Evolutionary conservation across 169 alveolate species (phyloP), one percentile per base, ranked within the genome.

Genomic region (Amoebophrya sp.): DNA sequence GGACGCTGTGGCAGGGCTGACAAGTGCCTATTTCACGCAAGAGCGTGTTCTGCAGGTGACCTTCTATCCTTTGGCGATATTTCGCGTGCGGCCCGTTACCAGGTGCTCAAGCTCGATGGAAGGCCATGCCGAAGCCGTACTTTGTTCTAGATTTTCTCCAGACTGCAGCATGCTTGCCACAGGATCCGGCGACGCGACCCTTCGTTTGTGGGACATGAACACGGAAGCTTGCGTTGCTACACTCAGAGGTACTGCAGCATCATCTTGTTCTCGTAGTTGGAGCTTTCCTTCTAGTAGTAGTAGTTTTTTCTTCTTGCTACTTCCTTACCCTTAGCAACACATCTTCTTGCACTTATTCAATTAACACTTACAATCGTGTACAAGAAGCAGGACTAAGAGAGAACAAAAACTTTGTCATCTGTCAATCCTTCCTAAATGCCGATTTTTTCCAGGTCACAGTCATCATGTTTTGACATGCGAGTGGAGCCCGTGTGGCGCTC

Each of bases 161-260:
- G 98, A 97, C 92, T 97, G 99, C 40, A 41, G n/a, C 12, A 53
- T 40, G 34, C 78, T 94, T 90, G 95, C 95, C 12, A 89, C 95
- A 1, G 95, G 94, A 33, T 89, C 94, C n/a, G 95, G 95, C 23
- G 95, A 93, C 90, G 91, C 92, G 89, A 93, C 95, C 26, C 93
- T 97, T 10, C 94, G 98, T 89, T 93, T 97, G 92, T 98, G 99
- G 99, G 98, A 97, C 95, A 94, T 98, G 93, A 91, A 93, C 91
- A 98, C 98, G 33, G 98, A 97, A 93, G 96, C 98, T 10, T 98
- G 98, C 10, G 94, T 94, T n/a, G 91, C 91, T 91, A 65, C 95
- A 95, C 36, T 92, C 94, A 38, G 95, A 93, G 65, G 65, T 47
- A 47, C 65, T 12, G 18, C 65, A n/a, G n/a, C n/a, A n/a, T n/a